A percentile compares a stretch with the other conserved stretches of the same genome.
Conservation (phyloP, 148 eudicot genomes). For the Rhododendron ovatum region DNA sequence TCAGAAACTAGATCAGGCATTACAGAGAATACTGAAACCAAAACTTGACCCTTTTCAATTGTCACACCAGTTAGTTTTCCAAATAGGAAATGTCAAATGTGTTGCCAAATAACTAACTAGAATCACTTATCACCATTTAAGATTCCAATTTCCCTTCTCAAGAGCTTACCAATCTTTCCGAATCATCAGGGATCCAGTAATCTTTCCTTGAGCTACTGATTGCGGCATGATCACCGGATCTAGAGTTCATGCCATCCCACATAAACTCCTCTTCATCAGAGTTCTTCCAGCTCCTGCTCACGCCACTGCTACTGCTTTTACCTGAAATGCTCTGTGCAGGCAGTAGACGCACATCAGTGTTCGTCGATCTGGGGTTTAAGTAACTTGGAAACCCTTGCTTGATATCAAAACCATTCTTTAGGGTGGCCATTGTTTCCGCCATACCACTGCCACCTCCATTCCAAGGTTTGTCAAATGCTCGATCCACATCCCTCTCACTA, state of each 20-base stretch:
- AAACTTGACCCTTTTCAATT: neutral
- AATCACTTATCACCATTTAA: neutral
- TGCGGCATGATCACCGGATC: conserved; percentile 29
- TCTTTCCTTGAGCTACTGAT: conserved; percentile 31
- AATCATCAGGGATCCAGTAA: conserved; percentile 36
- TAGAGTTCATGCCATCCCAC: conserved; percentile 75
- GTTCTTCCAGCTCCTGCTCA: conserved; percentile 78
- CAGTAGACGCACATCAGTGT: conserved; percentile 23
- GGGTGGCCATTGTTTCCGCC: conserved; percentile 43
- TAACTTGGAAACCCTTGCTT: conserved; percentile 47
- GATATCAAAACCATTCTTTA: conserved; percentile 55
- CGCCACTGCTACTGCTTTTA: conserved; percentile 42
- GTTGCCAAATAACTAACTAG: neutral
- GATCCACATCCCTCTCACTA: conserved; percentile 34
- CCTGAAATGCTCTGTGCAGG: conserved; percentile 29
- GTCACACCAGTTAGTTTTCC: neutral
- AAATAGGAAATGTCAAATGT: neutral
- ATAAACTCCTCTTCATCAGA: conserved; percentile 91
- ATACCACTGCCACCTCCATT: conserved; percentile 40
- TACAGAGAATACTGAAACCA: neutral
- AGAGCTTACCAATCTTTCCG: conserved; percentile 54
- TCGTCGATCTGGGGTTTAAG: conserved; percentile 25
- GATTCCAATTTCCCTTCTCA: neutral
- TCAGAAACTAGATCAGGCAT: conserved; percentile 1
- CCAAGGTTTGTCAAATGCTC: conserved; percentile 46